Conservation (phyloP, 1,284 basidiomycete species). For the Boletellus sp. region DNA sequence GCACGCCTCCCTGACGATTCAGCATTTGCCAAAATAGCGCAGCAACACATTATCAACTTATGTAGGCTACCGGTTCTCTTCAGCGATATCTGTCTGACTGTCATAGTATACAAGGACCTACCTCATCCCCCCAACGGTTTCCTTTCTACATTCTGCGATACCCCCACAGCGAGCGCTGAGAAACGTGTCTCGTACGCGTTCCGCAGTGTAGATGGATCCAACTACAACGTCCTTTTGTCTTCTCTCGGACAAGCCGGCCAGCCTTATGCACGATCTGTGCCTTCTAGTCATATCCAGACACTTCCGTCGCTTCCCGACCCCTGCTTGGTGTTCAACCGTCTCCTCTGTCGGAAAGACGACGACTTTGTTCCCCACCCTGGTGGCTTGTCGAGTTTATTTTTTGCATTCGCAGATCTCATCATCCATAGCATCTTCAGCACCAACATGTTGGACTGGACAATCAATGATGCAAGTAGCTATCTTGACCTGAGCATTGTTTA, state of each 20-base stretch:
- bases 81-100: background rate
- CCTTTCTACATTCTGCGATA: constrained; percentile 31
- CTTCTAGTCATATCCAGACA: constrained; percentile 45
- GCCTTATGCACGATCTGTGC: constrained; percentile 74
- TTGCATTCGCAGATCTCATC: constrained; percentile 74
- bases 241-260: constrained; percentile 55
- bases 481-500: constrained; percentile 78
- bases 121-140: constrained; percentile 63
- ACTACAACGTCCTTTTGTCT: constrained; percentile 55
- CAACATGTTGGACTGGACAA: constrained; percentile 45
- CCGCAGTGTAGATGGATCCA: constrained; percentile 55
- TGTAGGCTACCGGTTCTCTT: constrained; percentile 36
- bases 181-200: constrained; percentile 43
- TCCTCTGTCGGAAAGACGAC: constrained; percentile 51
- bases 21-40: constrained; percentile 37
- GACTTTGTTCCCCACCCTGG: constrained; percentile 52
- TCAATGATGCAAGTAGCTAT: constrained; percentile 72
- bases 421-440: constrained; percentile 77
- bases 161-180: background rate
- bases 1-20: constrained; percentile 41
- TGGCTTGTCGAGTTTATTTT: constrained; percentile 67
- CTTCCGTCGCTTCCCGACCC: constrained; percentile 58
- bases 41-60: constrained; percentile 46
- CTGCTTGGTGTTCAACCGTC: constrained; percentile 67
- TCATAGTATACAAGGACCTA: constrained; percentile 54